phyloP scores from a whole-genome alignment of 2,329 filamentous ascomycete genomes.

The Aotearoamyces nothofagi region DNA sequence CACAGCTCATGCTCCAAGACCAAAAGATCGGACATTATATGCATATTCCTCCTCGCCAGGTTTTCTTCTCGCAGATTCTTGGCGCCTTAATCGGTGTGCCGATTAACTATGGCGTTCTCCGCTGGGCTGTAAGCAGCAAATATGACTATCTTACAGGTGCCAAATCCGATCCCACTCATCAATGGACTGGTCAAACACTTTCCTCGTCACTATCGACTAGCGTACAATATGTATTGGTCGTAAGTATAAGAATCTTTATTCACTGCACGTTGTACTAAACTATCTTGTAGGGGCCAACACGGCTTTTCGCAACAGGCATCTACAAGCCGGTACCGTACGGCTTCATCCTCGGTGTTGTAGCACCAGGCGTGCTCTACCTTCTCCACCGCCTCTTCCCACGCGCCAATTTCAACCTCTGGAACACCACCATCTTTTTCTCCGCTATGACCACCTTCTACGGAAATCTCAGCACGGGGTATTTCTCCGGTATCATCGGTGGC shows the following conservation, averaged over 20 bases:
- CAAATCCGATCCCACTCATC: slow-evolving; percentile 36
- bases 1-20: slow-evolving; percentile 42
- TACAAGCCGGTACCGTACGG: slow-evolving; percentile 34
- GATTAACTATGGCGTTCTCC: slow-evolving; percentile 44
- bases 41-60: slow-evolving; percentile 40
- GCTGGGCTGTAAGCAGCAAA: slow-evolving; percentile 43
- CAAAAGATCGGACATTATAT: slow-evolving; percentile 51
- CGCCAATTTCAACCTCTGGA: slow-evolving; percentile 37
- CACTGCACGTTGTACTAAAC: slow-evolving; percentile 1
- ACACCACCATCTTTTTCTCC: slow-evolving; percentile 46
- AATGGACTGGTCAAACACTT: slow-evolving; percentile 44
- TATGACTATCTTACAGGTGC: slow-evolving; percentile 34
- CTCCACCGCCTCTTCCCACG: slow-evolving; percentile 37
- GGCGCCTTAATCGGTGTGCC: slow-evolving; percentile 42
- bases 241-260: no score
- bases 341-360: slow-evolving; percentile 32
- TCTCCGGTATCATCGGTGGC: slow-evolving; percentile 40
- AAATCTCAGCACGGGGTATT: slow-evolving; percentile 44
- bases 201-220: slow-evolving; percentile 35
- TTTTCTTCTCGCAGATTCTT: slow-evolving; percentile 47
- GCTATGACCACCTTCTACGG: slow-evolving; percentile 40
- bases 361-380: slow-evolving; percentile 30
- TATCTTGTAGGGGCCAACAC: slow-evolving; percentile 24
- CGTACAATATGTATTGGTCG: slow-evolving; percentile 44
- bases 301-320: slow-evolving; percentile 31